phyloP scores from a whole-genome alignment of 768 basidiomycete genomes.

The Auriscalpium vulgare region DNA sequence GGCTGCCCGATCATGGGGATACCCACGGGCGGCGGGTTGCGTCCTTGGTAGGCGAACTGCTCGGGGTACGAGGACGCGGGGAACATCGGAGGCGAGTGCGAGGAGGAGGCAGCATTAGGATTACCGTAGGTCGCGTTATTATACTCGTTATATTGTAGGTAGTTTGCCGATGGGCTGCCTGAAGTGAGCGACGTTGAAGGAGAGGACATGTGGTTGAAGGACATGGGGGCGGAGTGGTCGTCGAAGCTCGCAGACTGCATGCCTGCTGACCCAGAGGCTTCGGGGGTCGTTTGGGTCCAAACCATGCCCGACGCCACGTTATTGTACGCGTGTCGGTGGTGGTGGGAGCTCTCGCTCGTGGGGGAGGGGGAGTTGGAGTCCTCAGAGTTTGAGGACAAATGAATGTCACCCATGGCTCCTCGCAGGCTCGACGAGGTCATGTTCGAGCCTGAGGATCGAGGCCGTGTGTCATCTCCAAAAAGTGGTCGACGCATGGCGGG shows the following conservation, averaged over 20 bases:
- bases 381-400: constrained; percentile 28
- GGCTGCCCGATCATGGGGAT: constrained; percentile 14
- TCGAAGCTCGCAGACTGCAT: constrained; percentile 9
- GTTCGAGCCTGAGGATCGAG: constrained; percentile 33
- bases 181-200: constrained; percentile 11
- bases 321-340: constrained; percentile 18
- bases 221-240: constrained; percentile 7
- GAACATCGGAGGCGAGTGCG: constrained; percentile 9
- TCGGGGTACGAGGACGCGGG: constrained; percentile 12
- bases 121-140: constrained; percentile 14
- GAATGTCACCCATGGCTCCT: constrained; percentile 54
- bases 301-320: constrained; percentile 16
- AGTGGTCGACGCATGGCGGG: constrained; percentile 16
- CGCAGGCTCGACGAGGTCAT: constrained; percentile 42
- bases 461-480: constrained; percentile 17
- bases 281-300: constrained; percentile 12
- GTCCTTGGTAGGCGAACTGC: constrained; percentile 13
- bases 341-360: constrained; percentile 17
- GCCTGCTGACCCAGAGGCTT: constrained; percentile 4
- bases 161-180: constrained; percentile 10
- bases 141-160: constrained; percentile 15
- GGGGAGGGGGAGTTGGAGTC: constrained; percentile 23
- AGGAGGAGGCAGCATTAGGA: constrained; percentile 9
- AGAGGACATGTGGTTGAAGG: constrained; percentile 13
- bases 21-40: constrained; percentile 1